phyloP scores from a whole-genome alignment of 1,139 yeast species.

The Saccharomyces hybrid region DNA sequence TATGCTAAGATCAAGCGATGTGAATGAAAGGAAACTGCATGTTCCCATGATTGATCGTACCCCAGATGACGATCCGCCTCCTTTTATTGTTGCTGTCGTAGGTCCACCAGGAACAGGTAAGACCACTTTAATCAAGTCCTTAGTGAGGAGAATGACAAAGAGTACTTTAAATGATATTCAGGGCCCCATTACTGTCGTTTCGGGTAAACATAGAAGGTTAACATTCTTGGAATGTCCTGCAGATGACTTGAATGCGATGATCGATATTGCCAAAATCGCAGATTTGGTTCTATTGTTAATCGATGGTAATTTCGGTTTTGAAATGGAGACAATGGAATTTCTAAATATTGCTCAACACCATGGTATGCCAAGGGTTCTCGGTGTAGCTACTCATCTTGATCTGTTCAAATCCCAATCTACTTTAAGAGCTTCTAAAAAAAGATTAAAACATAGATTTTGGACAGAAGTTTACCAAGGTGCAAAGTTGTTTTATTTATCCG shows the following conservation, averaged over 20 bases:
- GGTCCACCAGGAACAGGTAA: conserved; percentile 99
- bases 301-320: conserved; percentile 96
- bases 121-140: conserved; percentile 82
- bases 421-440: conserved; percentile 82
- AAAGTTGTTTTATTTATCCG: conserved; percentile 85
- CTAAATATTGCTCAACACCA: conserved; percentile 93
- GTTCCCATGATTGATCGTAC: conserved; percentile 97
- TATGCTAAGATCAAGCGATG: conserved; percentile 81
- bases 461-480: conserved; percentile 99
- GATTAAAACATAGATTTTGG: conserved; percentile 93
- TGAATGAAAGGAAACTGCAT: conserved; percentile 78
- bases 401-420: conserved; percentile 85
- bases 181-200: conserved; percentile 96
- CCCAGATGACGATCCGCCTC: conserved; percentile 97
- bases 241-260: conserved; percentile 90
- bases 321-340: conserved; percentile 99
- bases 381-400: conserved; percentile 93
- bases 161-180: conserved; percentile 76
- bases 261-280: conserved; percentile 91
- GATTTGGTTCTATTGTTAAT: conserved; percentile 82
- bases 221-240: conserved; percentile 84
- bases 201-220: conserved; percentile 87
- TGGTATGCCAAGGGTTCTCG: conserved; percentile 96
- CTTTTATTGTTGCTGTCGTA: conserved; percentile 89
- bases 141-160: conserved; percentile 84